Evolutionary conservation across 192 early-diverging fungal species (phyloP), one percentile per base, ranked within the genome.

Genomic region (Rhizophagus clarus): DNA sequence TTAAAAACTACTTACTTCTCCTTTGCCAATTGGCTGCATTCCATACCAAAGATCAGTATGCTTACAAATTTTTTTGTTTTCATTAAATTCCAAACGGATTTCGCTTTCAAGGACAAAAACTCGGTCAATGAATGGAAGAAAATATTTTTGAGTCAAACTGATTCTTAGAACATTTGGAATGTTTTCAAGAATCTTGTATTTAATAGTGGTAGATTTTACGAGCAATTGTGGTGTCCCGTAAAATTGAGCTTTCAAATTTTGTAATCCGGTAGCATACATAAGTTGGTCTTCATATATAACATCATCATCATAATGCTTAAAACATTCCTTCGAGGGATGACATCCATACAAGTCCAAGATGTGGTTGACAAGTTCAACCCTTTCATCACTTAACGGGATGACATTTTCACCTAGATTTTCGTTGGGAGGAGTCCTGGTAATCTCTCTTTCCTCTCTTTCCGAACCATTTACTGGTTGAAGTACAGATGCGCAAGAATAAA

Each of bases 201-300:
- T 42, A 20, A 60, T 28, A 9, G 61, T 31, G 5, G 12, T 62
- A 20, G 75, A 76, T 40, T 76, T 76, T 37, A 31, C 6, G 20
- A 64, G 42, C 20, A 76, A 1, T 37, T 73, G 56, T 73, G 26
- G 71, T 45, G 51, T 51, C 3, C 17, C 71, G 20, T 73, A 73
- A 9, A 73, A 73, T 73, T 73, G 71, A 0, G 71, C 71, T 47
- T 73, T 73, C 15, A 73, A 24, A 22, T 73, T 56, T 28, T 1
- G 0, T 0, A 73, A 12, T 0, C 71, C 71, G 10, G 45, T 14
- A 0, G 22, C 12, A 26, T 49, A 49, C 0, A 29, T 49, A 10
- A 73, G n/a, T 56, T 29, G 71, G 24, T 73, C 71, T 56, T 73
- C 71, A 49, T 56, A 73, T 73, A 73, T n/a, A 2, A 24, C 71